Base-by-base conservation (phyloP, 2,329 filamentous ascomycete species). In the Paecilomyces niveus region DNA sequence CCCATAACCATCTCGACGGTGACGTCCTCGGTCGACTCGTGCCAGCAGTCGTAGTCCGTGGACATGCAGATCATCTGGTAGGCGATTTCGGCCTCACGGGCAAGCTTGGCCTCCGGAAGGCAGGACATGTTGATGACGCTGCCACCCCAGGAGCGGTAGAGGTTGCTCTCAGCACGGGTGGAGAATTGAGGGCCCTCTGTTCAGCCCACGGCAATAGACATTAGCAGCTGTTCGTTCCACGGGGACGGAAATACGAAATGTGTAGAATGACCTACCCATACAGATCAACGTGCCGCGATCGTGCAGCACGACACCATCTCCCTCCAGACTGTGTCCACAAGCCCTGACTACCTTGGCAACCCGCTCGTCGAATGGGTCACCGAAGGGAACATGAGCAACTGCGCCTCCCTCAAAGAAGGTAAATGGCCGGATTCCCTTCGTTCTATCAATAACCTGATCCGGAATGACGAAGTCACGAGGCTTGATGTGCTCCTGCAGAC, bases 51-150 rank as follows among this genome's bases (percentile, higher is more conserved):
- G 75, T 99, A 99, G 80, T 99, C 94, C 29, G 94, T 99, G 33
- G 91, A 90, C 94, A 99, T 99, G 82, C 93, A 96, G 70, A 99
- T 96, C 85, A 97, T 95, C 80, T 96, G 92, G 77, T 97, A 97
- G 35, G 89, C 89, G 67, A 99, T 89, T 80, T 99, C 94, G 24
- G 94, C 94, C 80, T 99, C 94, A 57, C 90, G 87, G 9, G 94
- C 94, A 21, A 99, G 86, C 82, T 99, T 99, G 54, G 93, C 89
- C 79, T 99, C 94, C 21, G 94, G 94, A 15, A 99, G 83, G 13
- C 88, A 89, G 52, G 90, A 96, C 94, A 99, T 99, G 84, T 97
- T 97, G 82, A 99, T 97, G 56, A 97, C 90, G 64, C 85, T 89
- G 66, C 92, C 93, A 68, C 93, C 93, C 90, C 92, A 97, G 61